phyloP scores from a whole-genome alignment of 495 filamentous ascomycete genomes.

The Hyphodiscus hymeniophilus region DNA sequence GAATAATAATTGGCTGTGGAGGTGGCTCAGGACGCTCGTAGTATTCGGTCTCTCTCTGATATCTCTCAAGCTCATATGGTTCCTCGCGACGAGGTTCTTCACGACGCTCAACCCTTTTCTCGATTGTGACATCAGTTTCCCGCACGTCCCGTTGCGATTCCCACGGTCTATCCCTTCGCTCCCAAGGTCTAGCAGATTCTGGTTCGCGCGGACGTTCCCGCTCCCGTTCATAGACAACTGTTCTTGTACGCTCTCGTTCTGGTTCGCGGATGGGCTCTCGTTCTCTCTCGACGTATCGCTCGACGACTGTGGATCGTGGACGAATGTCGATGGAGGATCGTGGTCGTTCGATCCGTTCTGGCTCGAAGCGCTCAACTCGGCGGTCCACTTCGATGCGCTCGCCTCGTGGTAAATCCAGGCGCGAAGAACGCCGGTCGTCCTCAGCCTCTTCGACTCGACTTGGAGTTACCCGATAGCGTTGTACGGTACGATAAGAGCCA shows the following conservation, averaged over 20 bases:
- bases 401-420: slow-evolving; percentile 27
- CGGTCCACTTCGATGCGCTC: slow-evolving; percentile 37
- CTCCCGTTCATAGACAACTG: slow-evolving; percentile 33
- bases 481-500: slow-evolving; percentile 36
- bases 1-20: slow-evolving; percentile 58
- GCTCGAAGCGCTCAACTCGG: slow-evolving; percentile 25
- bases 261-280: slow-evolving; percentile 35
- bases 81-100: slow-evolving; percentile 25
- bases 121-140: slow-evolving; percentile 32
- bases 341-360: slow-evolving; percentile 14
- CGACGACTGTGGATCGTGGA: slow-evolving; percentile 25
- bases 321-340: slow-evolving; percentile 22
- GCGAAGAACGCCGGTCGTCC: slow-evolving; percentile 37
- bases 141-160: slow-evolving; percentile 30
- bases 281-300: slow-evolving; percentile 24
- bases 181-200: slow-evolving; percentile 46
- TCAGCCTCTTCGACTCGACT: slow-evolving; percentile 37
- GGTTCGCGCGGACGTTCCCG: slow-evolving; percentile 27
- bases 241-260: slow-evolving; percentile 32
- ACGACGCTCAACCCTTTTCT: slow-evolving; percentile 27
- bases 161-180: slow-evolving; percentile 30
- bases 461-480: slow-evolving; percentile 44
- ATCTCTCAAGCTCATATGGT: slow-evolving; percentile 46
- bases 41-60: slow-evolving; percentile 61
- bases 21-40: slow-evolving; percentile 47